phyloP scores from a whole-genome alignment of 805 yeast genomes.

The Lachancea dasiensis region DNA sequence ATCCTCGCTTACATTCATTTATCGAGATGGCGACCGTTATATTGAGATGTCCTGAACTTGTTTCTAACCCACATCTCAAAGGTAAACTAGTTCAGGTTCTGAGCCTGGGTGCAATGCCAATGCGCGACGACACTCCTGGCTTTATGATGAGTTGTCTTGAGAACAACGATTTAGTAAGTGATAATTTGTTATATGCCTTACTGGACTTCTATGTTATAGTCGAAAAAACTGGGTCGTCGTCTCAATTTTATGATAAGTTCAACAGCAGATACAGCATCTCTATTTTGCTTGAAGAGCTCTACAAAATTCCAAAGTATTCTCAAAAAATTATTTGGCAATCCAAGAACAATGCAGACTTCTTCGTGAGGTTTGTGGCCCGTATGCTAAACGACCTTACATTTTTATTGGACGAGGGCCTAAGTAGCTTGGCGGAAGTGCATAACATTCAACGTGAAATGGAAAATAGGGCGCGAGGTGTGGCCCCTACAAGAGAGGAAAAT shows the following conservation, averaged over 20 bases:
- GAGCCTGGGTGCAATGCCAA: conserved; percentile 63
- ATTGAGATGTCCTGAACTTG: conserved; percentile 74
- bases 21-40: conserved; percentile 69
- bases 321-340: conserved; percentile 65
- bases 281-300: conserved; percentile 70
- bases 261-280: conserved; percentile 85
- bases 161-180: conserved; percentile 52
- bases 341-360: conserved; percentile 66
- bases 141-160: conserved; percentile 63
- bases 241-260: conserved; percentile 95
- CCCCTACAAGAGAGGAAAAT: conserved; percentile 40
- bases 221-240: conserved; percentile 91
- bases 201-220: conserved; percentile 90
- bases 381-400: conserved; percentile 93
- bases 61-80: conserved; percentile 92
- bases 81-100: conserved; percentile 75
- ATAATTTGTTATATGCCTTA: conserved; percentile 72
- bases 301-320: conserved; percentile 68
- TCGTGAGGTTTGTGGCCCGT: conserved; percentile 87
- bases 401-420: conserved; percentile 82
- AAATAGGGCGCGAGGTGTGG: conserved; percentile 38
- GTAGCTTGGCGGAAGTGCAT: conserved; percentile 73
- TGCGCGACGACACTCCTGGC: conserved; percentile 58
- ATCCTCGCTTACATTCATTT: conserved; percentile 47
- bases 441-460: conserved; percentile 60